phyloP scores from a whole-genome alignment of 1,139 yeast species.

The Suhomyces kunorum region DNA sequence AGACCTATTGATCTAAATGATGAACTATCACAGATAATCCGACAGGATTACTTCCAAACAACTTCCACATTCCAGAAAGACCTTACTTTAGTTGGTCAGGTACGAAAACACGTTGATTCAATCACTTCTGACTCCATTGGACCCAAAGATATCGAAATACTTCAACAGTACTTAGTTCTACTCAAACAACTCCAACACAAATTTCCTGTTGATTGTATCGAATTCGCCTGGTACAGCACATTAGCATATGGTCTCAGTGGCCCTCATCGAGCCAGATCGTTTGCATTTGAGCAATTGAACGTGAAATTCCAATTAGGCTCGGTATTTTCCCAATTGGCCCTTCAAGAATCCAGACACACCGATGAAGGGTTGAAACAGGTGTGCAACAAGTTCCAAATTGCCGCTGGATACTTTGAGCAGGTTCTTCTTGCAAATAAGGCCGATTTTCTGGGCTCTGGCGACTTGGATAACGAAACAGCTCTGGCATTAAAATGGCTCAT shows the following conservation, averaged over 20 bases:
- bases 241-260: constrained; percentile 56
- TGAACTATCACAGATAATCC: constrained; percentile 52
- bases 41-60: constrained; percentile 65
- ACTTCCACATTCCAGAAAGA: constrained; percentile 59
- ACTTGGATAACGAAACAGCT: constrained; percentile 31
- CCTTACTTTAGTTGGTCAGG: constrained; percentile 37
- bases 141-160: constrained; percentile 18
- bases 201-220: constrained; percentile 46
- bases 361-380: constrained; percentile 63
- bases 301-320: constrained; percentile 71
- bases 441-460: constrained; percentile 19
- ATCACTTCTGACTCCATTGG: constrained; percentile 26
- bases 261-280: constrained; percentile 45
- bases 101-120: constrained; percentile 26
- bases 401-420: constrained; percentile 67
- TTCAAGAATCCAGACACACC: constrained; percentile 41
- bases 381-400: constrained; percentile 62
- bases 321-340: constrained; percentile 57
- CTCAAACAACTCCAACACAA: constrained; percentile 34
- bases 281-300: constrained; percentile 61
- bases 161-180: constrained; percentile 34
- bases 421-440: constrained; percentile 25
- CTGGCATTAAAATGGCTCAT: constrained; percentile 42
- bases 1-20: constrained; percentile 46
- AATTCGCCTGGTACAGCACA: constrained; percentile 73